Evolutionary conservation across 805 yeast genomes (phyloP), one percentile per base, ranked within the genome.

Genomic region (Candida wancherniae): DNA sequence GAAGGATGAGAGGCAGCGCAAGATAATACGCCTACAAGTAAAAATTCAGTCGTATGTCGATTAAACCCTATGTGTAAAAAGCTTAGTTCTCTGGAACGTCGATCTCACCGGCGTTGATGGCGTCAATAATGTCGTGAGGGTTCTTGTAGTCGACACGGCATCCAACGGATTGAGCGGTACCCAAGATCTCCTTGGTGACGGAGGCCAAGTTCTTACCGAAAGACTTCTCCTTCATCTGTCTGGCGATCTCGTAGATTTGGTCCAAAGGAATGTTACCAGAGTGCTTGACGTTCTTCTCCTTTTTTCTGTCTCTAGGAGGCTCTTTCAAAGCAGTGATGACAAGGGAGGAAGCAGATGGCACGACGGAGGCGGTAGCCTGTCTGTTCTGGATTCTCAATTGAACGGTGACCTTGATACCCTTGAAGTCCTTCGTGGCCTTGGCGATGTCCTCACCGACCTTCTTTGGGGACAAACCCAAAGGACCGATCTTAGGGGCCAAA

Each of bases 361-460:
- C 98, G 69, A 92, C 97, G 44, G 97, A 86, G 57, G 94, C 95
- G 55, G 81, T 75, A 61, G 98, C 98, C 77, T 92, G 98, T 83
- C 98, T 88, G 94, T 92, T 92, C 79, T 92, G 98, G 66, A 92
- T 88, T 71, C 81, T 92, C 71, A 92, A 80, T 77, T 87, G 95
- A 50, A 92, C 97, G 54, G 98, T 92, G 64, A 92, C 97, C 73
- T 90, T 85, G 63, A 92, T 90, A 80, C 98, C 98, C 77, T 92
- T 92, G 94, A 80, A 90, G 67, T 82, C 79, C 76, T 84, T 83
- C 76, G 98, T 90, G 69, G 98, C 98, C 83, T 92, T 92, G 69
- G 98, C 98, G 62, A 92, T 92, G 69, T 92, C 98, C 75, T 92
- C 98, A 88, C 98, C 98, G 66, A 92, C 96, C 83, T 92, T 90